phyloP scores from a whole-genome alignment of 2,329 filamentous ascomycete genomes.

The Esteya vermicola region DNA sequence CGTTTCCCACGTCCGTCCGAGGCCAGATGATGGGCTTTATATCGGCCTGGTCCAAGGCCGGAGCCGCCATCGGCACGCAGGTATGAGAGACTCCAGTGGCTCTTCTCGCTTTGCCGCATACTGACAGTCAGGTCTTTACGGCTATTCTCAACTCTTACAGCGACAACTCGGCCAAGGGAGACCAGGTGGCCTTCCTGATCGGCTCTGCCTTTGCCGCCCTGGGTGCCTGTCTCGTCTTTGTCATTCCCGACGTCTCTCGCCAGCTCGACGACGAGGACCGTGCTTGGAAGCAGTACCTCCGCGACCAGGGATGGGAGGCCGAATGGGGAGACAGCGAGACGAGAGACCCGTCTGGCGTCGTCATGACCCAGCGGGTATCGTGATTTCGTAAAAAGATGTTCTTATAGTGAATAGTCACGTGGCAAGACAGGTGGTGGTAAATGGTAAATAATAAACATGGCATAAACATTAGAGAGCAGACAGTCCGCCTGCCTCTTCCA shows the following conservation, averaged over 20 bases:
- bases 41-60: slow-evolving; percentile 31
- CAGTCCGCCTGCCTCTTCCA: too few species aligned
- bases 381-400: background rate
- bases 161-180: slow-evolving; percentile 24
- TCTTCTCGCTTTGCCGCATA: too few species aligned
- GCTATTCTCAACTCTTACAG: slow-evolving; percentile 30
- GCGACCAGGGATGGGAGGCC: slow-evolving; percentile 25
- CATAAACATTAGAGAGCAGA: too few species aligned
- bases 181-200: slow-evolving; percentile 35
- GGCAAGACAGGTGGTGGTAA: too few species aligned
- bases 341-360: slow-evolving; percentile 14
- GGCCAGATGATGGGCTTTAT: slow-evolving; percentile 34
- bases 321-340: slow-evolving; percentile 18
- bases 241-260: slow-evolving; percentile 24
- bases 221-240: slow-evolving; percentile 27
- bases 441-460: too few species aligned
- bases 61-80: slow-evolving; percentile 33
- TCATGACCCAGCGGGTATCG: slow-evolving; percentile 1
- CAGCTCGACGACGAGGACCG: slow-evolving; percentile 27
- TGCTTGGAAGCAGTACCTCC: slow-evolving; percentile 27
- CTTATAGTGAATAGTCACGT: too few species aligned
- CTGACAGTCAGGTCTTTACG: slow-evolving; percentile 23
- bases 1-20: slow-evolving; percentile 33
- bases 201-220: slow-evolving; percentile 32
- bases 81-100: background rate